phyloP scores from a whole-genome alignment of 1,139 yeast genomes.

The Yamadazyma jaroonii region DNA sequence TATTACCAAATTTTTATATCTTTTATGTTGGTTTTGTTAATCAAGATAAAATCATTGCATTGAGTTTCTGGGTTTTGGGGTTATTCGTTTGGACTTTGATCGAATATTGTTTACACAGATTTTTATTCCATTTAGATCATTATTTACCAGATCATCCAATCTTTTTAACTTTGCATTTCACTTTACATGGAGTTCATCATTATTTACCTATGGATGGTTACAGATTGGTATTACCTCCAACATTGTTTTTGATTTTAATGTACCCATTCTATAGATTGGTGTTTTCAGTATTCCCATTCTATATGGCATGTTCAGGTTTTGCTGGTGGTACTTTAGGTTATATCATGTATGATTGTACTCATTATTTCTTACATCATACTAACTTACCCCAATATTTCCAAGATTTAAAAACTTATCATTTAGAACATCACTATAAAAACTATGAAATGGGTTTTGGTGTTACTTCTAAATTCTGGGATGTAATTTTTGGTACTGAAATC shows the following conservation, averaged over 20 bases:
- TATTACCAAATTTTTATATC: slow-evolving; percentile 66
- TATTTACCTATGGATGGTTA: slow-evolving; percentile 94
- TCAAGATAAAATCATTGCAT: slow-evolving; percentile 33
- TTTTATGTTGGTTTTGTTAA: slow-evolving; percentile 40
- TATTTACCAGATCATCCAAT: slow-evolving; percentile 77
- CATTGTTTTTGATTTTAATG: slow-evolving; percentile 56
- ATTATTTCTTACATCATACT: slow-evolving; percentile 81
- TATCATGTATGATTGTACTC: slow-evolving; percentile 85
- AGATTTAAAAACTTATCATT: slow-evolving; percentile 79
- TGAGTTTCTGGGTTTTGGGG: slow-evolving; percentile 57
- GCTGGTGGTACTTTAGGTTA: slow-evolving; percentile 97
- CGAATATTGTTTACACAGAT: slow-evolving; percentile 86
- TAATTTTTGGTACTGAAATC: slow-evolving; percentile 73
- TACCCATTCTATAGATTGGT: slow-evolving; percentile 43
- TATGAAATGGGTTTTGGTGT: slow-evolving; percentile 97
- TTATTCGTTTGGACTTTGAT: slow-evolving; percentile 87
- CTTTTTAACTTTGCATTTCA: slow-evolving; percentile 79
- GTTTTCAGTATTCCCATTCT: slow-evolving; percentile 39
- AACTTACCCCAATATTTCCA: slow-evolving; percentile 74
- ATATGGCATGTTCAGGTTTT: slow-evolving; percentile 57
- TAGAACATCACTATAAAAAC: slow-evolving; percentile 96
- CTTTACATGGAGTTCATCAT: slow-evolving; percentile 95
- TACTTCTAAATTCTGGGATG: slow-evolving; percentile 91
- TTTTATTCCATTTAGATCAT: slow-evolving; percentile 86
- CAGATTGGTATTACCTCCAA: slow-evolving; percentile 95